Conservation (phyloP, 169 alveolate genomes). For the Cryptosporidium sp. region DNA sequence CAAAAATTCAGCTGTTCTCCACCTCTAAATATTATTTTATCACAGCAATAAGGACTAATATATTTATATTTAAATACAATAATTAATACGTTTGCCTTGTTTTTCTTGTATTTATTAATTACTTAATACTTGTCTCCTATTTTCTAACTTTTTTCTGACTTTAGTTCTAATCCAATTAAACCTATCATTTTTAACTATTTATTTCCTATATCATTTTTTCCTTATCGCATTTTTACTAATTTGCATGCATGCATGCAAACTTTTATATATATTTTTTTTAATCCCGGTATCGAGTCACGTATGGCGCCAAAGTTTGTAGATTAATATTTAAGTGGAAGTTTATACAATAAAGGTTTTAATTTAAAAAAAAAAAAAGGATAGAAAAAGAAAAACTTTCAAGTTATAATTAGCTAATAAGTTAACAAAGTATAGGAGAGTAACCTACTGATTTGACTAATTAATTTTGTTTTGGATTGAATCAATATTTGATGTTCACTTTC, state of each 20-base stretch:
- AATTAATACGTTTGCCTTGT: neutral
- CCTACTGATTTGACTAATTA: too few species aligned
- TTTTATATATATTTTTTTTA: neutral
- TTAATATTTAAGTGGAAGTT: neutral
- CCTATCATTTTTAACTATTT: neutral
- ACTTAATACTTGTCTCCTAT: neutral
- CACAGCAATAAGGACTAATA: neutral
- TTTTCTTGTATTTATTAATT: neutral
- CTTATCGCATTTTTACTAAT: neutral
- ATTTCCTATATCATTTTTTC: neutral
- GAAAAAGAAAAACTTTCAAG: neutral
- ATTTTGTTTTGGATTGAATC: too few species aligned
- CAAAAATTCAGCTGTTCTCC: neutral
- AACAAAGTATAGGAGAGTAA: too few species aligned
- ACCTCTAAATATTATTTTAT: neutral
- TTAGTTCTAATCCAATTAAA: neutral
- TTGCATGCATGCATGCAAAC: conserved; percentile 12
- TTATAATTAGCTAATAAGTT: neutral
- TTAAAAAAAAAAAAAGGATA: neutral
- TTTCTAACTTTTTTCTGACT: conserved; percentile 5
- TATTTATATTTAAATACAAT: neutral
- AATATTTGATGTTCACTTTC: too few species aligned
- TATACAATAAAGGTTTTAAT: neutral
- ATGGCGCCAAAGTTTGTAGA: conserved; percentile 44
- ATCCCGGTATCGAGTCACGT: conserved; percentile 52